Conservation (phyloP, 305 asterid genomes). For the Striga hermonthica region DNA sequence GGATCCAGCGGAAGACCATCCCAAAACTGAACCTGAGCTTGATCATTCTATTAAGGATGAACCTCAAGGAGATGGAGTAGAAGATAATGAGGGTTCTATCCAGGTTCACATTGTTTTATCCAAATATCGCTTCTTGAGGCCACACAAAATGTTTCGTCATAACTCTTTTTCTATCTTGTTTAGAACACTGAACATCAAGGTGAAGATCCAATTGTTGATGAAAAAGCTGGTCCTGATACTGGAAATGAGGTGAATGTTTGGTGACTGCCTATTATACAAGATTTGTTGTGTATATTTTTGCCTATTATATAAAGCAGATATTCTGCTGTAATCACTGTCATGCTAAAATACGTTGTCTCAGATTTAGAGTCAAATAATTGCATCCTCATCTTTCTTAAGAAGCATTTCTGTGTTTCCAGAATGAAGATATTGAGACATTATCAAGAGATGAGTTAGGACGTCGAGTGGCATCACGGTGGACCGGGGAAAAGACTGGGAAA, state of each 20-base stretch:
- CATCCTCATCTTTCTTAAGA: constrained; percentile 22
- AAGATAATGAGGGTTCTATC: constrained; percentile 38
- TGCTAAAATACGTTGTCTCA: constrained; percentile 10
- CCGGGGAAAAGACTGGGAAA: constrained; percentile 64
- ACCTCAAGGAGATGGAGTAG: constrained; percentile 36
- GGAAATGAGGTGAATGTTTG: constrained; percentile 43
- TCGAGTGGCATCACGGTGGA: constrained; percentile 90
- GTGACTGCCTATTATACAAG: constrained; percentile 22
- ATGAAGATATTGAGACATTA: constrained; percentile 56
- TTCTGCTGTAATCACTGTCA: neutral
- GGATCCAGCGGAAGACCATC: constrained; percentile 54
- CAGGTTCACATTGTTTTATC: constrained; percentile 44
- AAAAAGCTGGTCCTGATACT: constrained; percentile 37
- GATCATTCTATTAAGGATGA: constrained; percentile 39
- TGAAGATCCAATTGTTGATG: constrained; percentile 38
- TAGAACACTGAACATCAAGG: constrained; percentile 38
- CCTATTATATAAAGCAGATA: neutral
- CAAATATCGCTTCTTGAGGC: constrained; percentile 8
- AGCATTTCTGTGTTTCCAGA: constrained; percentile 44
- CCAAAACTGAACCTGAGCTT: constrained; percentile 46
- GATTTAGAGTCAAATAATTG: constrained; percentile 25
- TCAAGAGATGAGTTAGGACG: constrained; percentile 96
- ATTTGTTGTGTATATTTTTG: constrained; percentile 17
- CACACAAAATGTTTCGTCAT: constrained; percentile 16
- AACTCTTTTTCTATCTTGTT: constrained; percentile 23